Evolutionary conservation across 805 yeast species (phyloP), one percentile per base, ranked within the genome.

Genomic region (Metschnikowia henanensis): DNA sequence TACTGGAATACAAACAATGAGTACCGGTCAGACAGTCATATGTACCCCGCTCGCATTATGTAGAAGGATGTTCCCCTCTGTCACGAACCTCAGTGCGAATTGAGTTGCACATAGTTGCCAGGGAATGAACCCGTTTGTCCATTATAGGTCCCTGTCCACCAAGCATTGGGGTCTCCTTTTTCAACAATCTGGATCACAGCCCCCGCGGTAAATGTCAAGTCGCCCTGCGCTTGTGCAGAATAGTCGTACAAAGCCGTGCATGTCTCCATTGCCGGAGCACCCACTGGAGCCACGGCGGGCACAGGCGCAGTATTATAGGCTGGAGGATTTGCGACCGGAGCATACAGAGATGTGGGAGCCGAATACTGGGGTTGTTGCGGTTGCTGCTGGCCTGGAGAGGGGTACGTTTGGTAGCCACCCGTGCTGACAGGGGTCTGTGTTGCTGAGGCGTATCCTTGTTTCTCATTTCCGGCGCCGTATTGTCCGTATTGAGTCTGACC

Each of bases 81-180:
- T 23, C 26, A 13, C 39, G 17, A 18, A 16, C 22, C 46, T 37
- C 35, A 33, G 30, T 37, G 32, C 15, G 39, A 17, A 44, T 81
- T 81, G 53, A 88, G 63, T 62, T 86, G 92, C 21, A 94, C 99
- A 58, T 94, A 94, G 61, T 92, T 94, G 8, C 97, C 99, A 5
- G 99, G 99, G 72, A 95, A 94, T 9, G 83, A 85, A 46, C 99
- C 99, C 46, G 84, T 83, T 46, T 75, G 84, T 7, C 97, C 97
- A 56, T 89, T 87, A 50, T 77, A 70, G 30, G 75, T 68, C 12
- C 99, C 99, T 0, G 97, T 89, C 99, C 99, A 94, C 99, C 99
- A 94, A 5, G 96, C 99, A 57, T 88, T 89, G 41, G 83, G 76
- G 61, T 90, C 96, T 1, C 96, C 85, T 58, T 88, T 83, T 60